Conservation (phyloP, 2,329 filamentous ascomycete species). For the Fusarium nelsonii region DNA sequence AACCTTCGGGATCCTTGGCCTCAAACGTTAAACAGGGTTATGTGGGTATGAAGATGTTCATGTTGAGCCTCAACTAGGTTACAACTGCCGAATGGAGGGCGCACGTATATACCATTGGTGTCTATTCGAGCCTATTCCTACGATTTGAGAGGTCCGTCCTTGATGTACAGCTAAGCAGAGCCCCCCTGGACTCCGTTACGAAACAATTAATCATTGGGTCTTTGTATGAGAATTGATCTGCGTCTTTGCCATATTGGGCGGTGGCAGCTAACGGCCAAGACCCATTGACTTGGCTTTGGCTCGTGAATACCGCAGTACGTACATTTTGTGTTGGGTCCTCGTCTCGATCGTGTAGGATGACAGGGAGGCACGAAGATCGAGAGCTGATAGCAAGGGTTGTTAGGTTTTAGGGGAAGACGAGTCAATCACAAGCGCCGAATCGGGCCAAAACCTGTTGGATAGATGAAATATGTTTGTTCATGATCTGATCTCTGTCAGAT, state of each 20-base stretch:
- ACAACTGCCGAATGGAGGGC: background rate
- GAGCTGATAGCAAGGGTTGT: conserved; percentile 20
- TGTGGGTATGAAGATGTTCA: background rate
- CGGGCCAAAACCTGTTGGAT: background rate
- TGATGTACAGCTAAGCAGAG: background rate
- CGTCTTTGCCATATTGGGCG: conserved; percentile 6
- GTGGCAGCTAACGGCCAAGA: conserved; percentile 23
- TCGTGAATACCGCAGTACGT: background rate
- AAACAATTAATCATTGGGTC: conserved; percentile 2
- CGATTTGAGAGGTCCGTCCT: background rate
- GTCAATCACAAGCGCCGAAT: conserved; percentile 3
- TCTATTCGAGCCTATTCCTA: background rate
- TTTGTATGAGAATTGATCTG: conserved; percentile 7
- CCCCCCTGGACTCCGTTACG: background rate
- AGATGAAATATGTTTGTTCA: background rate
- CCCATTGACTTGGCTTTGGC: background rate
- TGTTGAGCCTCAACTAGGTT: background rate
- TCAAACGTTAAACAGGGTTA: background rate
- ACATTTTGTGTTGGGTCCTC: conserved; percentile 1
- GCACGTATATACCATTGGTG: background rate
- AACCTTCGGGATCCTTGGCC: background rate
- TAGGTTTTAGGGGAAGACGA: background rate
- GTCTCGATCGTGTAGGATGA: conserved; percentile 32
- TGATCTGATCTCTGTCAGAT: conserved; percentile 6
- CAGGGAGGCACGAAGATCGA: conserved; percentile 41